Evolutionary conservation across 2,329 filamentous ascomycete species (phyloP).

Genomic region (Diatrype stigma): DNA sequence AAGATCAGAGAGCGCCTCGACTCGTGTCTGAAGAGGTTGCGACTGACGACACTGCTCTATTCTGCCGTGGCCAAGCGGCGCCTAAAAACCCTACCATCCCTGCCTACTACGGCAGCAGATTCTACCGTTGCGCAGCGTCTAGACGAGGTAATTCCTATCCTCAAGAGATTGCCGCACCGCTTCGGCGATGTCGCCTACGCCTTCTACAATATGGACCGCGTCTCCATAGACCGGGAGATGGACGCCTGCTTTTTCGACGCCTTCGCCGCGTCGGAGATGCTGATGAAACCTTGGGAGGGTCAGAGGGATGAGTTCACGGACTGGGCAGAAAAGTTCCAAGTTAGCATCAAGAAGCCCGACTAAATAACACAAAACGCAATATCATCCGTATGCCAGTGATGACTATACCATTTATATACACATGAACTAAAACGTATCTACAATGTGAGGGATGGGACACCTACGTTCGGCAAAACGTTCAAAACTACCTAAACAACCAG

Average conservation of each 20-base stretch:
- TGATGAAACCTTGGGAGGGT: conserved; percentile 59
- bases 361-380: conserved; percentile 5
- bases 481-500: neutral
- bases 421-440: neutral
- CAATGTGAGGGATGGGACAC: neutral
- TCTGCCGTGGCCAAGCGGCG: conserved; percentile 66
- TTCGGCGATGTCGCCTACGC: conserved; percentile 67
- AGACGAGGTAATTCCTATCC: conserved; percentile 51
- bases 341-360: conserved; percentile 44
- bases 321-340: conserved; percentile 63
- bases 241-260: conserved; percentile 58
- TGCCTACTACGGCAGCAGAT: conserved; percentile 30
- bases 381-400: neutral
- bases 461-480: too few relatives aligned
- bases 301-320: conserved; percentile 70
- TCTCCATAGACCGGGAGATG: conserved; percentile 55
- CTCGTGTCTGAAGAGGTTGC: conserved; percentile 58
- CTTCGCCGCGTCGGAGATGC: conserved; percentile 49
- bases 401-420: neutral
- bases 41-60: conserved; percentile 65
- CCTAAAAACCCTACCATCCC: conserved; percentile 53
- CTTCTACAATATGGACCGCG: conserved; percentile 66
- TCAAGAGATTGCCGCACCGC: conserved; percentile 59
- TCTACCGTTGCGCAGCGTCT: conserved; percentile 37
- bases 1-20: conserved; percentile 63